Evolutionary conservation across 768 basidiomycete genomes (phyloP).

Genomic region (Termitomyces sp.): DNA sequence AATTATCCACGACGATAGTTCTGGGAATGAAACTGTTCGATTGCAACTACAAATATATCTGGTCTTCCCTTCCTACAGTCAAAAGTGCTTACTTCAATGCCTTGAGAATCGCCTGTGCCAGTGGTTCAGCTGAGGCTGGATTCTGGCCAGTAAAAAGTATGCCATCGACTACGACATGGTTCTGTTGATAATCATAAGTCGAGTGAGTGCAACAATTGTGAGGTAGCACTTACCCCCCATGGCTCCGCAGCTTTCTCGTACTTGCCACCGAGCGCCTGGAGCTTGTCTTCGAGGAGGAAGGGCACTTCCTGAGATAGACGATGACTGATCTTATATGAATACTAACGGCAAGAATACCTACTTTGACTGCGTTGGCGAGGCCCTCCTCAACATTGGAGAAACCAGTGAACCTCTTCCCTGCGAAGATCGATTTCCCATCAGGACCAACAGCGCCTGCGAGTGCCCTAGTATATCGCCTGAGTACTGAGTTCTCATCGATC

Average conservation of each 20-base stretch:
- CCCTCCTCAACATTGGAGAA: conserved; percentile 75
- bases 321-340: neutral
- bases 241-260: conserved; percentile 55
- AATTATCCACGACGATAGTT: neutral
- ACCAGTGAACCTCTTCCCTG: conserved; percentile 53
- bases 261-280: conserved; percentile 59
- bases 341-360: conserved; percentile 15
- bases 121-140: conserved; percentile 55
- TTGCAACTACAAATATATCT: neutral
- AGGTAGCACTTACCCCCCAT: conserved; percentile 45
- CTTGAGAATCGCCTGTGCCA: conserved; percentile 57
- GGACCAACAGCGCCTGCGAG: conserved; percentile 53
- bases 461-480: conserved; percentile 44
- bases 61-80: neutral
- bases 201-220: neutral
- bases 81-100: conserved; percentile 30
- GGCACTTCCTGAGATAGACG: conserved; percentile 46
- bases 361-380: conserved; percentile 39
- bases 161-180: conserved; percentile 55
- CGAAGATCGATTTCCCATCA: conserved; percentile 62
- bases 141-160: conserved; percentile 72
- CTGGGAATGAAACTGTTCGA: neutral
- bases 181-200: conserved; percentile 20
- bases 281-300: conserved; percentile 68
- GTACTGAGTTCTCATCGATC: neutral